Base-by-base conservation (phyloP, 345 rosid genomes). In the Euphorbia peplus region DNA sequence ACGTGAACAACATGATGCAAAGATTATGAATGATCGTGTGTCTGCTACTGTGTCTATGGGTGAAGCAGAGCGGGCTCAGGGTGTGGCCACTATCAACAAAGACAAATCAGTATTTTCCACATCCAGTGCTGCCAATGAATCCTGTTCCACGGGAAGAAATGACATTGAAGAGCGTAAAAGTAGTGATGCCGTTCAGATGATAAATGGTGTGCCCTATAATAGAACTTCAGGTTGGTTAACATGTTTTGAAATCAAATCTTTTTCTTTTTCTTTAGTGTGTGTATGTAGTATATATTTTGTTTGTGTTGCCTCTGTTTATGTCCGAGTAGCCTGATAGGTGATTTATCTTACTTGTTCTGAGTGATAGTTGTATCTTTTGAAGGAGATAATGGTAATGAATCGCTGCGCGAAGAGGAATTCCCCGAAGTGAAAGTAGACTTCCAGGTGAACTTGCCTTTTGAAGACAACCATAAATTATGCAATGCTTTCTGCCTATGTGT, bases 341-440 rank as follows among this genome's bases (percentile, higher is more conserved):
- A 37, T 26, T 3, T 18, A 5, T 63, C 42, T 47, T 1, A 30
- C 12, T 71, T 61, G 66, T 58, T 58, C 63, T 50, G 19, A 47
- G 47, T 75, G 47, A 75, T 47, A 18, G 22, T 57, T 70, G 59
- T 52, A 66, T 73, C 28, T 70, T 56, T 21, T 66, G 32, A 61
- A 67, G 60, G 85, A 86, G 93, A 73, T 35, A 75, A 74, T 63
- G 83, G 77, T 10, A 60, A 75, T 48, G 84, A 80, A 56, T 32
- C 72, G 22, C 77, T 47, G 71, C 67, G 74, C 67, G 90, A 84
- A 70, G 88, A 78, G 71, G 90, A 84, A 58, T 86, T 88, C 71
- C 79, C 85, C 48, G 93, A 88, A 79, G 86, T 88, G 67, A 83
- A 79, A 62, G 79, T 84, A 75, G 93, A 88, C 54, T 88, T 86